Evolutionary conservation across 768 basidiomycete genomes (phyloP).

Genomic region (Trametes elegans): DNA sequence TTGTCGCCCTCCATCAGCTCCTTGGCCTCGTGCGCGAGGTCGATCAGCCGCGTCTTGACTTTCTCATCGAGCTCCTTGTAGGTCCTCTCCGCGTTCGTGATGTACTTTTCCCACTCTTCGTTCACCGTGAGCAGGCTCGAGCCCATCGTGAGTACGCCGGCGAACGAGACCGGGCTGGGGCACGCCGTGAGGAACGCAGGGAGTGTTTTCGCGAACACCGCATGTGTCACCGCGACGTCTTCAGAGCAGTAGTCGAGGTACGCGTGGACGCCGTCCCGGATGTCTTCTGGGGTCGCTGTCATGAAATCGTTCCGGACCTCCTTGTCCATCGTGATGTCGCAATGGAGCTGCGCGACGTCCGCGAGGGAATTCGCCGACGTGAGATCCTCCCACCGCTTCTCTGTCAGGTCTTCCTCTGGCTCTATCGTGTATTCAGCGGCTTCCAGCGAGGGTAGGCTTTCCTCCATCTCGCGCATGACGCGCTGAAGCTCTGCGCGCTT

Average conservation of each 20-base stretch:
- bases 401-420: slow-evolving; percentile 40
- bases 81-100: slow-evolving; percentile 71
- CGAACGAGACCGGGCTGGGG: slow-evolving; percentile 91
- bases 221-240: slow-evolving; percentile 84
- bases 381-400: slow-evolving; percentile 87
- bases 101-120: slow-evolving; percentile 82
- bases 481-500: slow-evolving; percentile 39
- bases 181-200: slow-evolving; percentile 82
- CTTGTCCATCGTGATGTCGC: slow-evolving; percentile 78
- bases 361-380: slow-evolving; percentile 90
- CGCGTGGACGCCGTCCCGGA: slow-evolving; percentile 61
- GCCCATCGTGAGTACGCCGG: slow-evolving; percentile 89
- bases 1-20: slow-evolving; percentile 44
- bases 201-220: slow-evolving; percentile 72
- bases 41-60: slow-evolving; percentile 58
- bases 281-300: slow-evolving; percentile 59
- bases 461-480: slow-evolving; percentile 37
- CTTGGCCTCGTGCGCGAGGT: slow-evolving; percentile 62
- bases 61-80: slow-evolving; percentile 70
- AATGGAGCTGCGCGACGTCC: slow-evolving; percentile 91
- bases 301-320: slow-evolving; percentile 74
- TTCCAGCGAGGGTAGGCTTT: slow-evolving; percentile 39
- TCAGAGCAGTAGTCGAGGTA: slow-evolving; percentile 83
- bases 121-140: slow-evolving; percentile 90
- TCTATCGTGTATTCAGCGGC: slow-evolving; percentile 39